Evolutionary conservation across 306 rosid genomes (phyloP), one percentile per base, ranked within the genome.

Genomic region (Vicia villosa): DNA sequence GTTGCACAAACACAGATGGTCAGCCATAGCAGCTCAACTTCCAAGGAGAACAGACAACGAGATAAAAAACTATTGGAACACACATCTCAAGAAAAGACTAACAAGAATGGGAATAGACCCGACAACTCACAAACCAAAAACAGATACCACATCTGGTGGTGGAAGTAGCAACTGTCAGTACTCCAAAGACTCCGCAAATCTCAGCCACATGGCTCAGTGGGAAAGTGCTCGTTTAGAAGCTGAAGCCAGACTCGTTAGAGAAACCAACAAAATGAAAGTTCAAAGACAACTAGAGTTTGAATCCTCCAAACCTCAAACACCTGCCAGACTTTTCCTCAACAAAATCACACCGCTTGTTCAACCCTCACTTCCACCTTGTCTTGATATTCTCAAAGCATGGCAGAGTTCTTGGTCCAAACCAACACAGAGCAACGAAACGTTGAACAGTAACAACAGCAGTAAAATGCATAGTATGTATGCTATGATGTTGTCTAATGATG

Each of bases 161-260:
- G 56, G 56, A 1, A 50, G 28, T 19, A 3, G 6, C 13, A 50
- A 4, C 10, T 50, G 26, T 21, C 59, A 21, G 32, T 56, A 56
- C 38, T 26, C 76, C 2, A 65, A 65, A 2, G 77, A 81, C 26
- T 21, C 69, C 1, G 69, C 88, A 3, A 80, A 84, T 60, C 68
- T 84, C 0, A 78, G 80, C 63, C 88, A 81, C 83, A 84, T 84
- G 79, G 88, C 83, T 17, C 85, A 84, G n/a, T 84, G 88, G 88
- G 88, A 84, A 67, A 81, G 57, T 12, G 83, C 85, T 10, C 74
- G 88, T 8, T 77, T 84, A 0, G 81, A 84, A 75, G 88, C 85
- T 0, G 85, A 84, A 59, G 81, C 85, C 0, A 74, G 88, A 13
- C 16, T 74, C 3, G 85, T 72, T 1, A 68, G 77, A 21, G 85